Percentiles rank a stretch among this genome's conserved stretches.
These are phyloP conservation scores for Carnegiea gigantea DNA, from an alignment of 179 eudicot genomes.

Conservation along the genomic window DNA sequence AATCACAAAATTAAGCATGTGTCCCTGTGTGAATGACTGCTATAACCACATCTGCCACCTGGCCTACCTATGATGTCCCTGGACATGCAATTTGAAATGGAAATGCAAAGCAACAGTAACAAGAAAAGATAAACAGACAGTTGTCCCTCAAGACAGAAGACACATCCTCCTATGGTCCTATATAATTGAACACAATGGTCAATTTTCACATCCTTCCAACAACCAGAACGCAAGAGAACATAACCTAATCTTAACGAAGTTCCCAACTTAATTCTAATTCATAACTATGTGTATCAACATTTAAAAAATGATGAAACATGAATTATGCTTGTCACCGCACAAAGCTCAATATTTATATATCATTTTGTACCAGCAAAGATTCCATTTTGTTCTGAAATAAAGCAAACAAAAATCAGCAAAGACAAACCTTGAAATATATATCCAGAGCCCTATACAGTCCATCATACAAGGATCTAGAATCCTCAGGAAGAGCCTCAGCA, in stretches of 20 bases:
- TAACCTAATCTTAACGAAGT: too few species aligned
- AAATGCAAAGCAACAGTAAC: not conserved
- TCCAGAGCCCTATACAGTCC: conserved; percentile 92
- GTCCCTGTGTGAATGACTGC: too few species aligned
- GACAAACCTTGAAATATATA: conserved; percentile 85
- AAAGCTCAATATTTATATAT: not conserved
- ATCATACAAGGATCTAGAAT: conserved; percentile 82
- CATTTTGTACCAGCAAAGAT: not conserved
- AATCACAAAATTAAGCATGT: not conserved
- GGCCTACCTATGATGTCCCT: not conserved
- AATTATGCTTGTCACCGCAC: not conserved
- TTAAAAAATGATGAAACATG: not conserved
- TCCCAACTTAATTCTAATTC: not conserved
- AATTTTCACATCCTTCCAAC: not conserved
- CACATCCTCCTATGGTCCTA: not conserved
- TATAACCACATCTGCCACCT: not conserved
- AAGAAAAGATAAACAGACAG: not conserved
- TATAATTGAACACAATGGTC: not conserved
- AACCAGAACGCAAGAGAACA: not conserved
- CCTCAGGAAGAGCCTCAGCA: conserved; percentile 83
- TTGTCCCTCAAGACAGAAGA: not conserved
- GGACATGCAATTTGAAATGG: not conserved
- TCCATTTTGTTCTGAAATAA: not conserved
- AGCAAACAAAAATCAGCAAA: not conserved
- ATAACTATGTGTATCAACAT: not conserved